Base-by-base conservation (phyloP, 768 basidiomycete species). In the Leccinum boreale region DNA sequence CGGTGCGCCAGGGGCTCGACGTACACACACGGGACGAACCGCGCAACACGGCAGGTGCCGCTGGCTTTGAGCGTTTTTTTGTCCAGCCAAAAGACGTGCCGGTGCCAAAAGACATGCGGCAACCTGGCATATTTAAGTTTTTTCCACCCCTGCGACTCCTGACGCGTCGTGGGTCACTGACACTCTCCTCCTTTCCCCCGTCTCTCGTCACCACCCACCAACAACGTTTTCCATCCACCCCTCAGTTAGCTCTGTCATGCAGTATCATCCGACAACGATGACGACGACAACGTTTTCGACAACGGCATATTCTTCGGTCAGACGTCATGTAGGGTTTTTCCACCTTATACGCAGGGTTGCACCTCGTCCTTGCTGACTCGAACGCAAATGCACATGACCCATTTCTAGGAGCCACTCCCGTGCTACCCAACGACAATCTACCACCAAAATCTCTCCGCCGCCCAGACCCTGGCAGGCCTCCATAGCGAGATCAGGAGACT, bases 41-140 rank as follows among this genome's bases (percentile, higher is more conserved):
- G 60, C 55, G 39, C 39, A 42, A 42, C 39, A 42, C 39, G 39
- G 39, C 39, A 42, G 49, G 55, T 36, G 60, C 58, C 60, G 62
- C 65, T 66, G 67, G 62, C 60, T 58, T 60, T 61, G 39, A 53
- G 51, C 54, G 56, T 55, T 60, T 54, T 55, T 11, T 14, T 24
- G 45, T 47, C 15, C 23, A 23, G 45, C 50, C 28, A 29, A 58
- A 14, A 14, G 31, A 33, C 65, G n/a, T 42, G 39, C 39, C 39
- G n/a, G 39, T 42, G 39, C n/a, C 39, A 42, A 42, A 42, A 42
- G 39, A 42, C 39, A 69, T 57, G 67, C 56, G 60, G 61, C 50
- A 21, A 47, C 56, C 60, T 62, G 49, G 45, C 10, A 51, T 65
- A 68, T 67, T 62, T 67, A 69, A 67, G 59, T 59, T 59, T 54